These are phyloP conservation scores for Straminergon stramineum DNA, from an alignment of 225 moss, liverwort and hornwort genomes.

Conservation along the genomic window DNA sequence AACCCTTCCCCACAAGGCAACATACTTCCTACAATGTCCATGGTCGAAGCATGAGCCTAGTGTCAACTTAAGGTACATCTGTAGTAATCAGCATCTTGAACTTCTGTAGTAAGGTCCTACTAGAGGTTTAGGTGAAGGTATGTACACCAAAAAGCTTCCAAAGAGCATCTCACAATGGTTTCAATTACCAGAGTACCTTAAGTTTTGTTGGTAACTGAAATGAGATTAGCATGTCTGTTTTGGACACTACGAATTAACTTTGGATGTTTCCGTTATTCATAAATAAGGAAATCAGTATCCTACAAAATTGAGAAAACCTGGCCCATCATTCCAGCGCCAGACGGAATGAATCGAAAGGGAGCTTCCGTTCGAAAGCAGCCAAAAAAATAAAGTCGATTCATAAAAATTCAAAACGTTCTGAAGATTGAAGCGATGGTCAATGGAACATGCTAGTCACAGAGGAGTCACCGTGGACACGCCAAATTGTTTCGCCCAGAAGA, in stretches of 20 bases:
- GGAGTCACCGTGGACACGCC: slow-evolving; percentile 90
- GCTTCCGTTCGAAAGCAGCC: slow-evolving; percentile 24
- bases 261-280: not conserved
- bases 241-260: not conserved
- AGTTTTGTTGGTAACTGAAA: not conserved
- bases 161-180: not conserved
- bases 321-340: slow-evolving; percentile 31
- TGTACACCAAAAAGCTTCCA: not conserved
- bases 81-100: not conserved
- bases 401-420: not conserved
- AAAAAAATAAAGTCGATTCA: not conserved
- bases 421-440: not conserved
- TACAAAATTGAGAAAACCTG: slow-evolving; percentile 28
- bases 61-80: not conserved
- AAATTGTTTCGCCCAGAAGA: slow-evolving; percentile 90
- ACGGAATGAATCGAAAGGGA: slow-evolving; percentile 27
- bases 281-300: slow-evolving; percentile 12
- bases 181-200: not conserved
- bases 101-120: not conserved
- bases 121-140: not conserved
- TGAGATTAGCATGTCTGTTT: not conserved
- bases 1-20: not conserved
- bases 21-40: not conserved
- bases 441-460: slow-evolving; percentile 81
- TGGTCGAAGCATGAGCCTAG: not conserved